Percentiles rank a stretch among this genome's conserved stretches.
These are phyloP conservation scores for Tetradesmus lagerheimii DNA, from an alignment of 139 green algal genomes.

Conservation along the genomic window DNA sequence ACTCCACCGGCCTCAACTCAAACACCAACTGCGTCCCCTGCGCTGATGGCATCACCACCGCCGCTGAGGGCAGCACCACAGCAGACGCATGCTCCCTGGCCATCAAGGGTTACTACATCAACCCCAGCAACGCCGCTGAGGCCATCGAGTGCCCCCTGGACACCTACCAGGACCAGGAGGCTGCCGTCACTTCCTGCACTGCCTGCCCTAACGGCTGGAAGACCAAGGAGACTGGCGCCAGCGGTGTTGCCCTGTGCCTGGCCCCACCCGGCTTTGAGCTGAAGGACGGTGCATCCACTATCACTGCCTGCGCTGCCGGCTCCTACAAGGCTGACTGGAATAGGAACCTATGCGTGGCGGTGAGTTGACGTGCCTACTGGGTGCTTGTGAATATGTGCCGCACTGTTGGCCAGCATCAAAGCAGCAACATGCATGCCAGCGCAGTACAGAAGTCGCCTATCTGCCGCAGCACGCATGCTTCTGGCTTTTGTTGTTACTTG, in stretches of 20 bases:
- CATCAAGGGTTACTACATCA: neutral
- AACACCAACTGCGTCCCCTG: neutral
- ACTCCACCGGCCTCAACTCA: neutral
- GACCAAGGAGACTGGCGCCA: slow-evolving; percentile 2
- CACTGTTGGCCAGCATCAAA: neutral
- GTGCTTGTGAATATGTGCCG: too few relatives aligned
- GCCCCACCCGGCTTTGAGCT: slow-evolving; percentile 35
- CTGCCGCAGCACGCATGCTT: too few relatives aligned
- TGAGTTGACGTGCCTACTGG: neutral
- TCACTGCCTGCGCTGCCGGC: neutral
- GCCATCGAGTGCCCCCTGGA: slow-evolving; percentile 7
- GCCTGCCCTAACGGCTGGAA: slow-evolving; percentile 21
- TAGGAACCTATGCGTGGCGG: slow-evolving; percentile 19
- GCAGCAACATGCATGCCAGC: neutral
- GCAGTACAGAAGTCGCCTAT: too few relatives aligned
- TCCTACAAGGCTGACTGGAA: slow-evolving; percentile 42
- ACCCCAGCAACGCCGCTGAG: neutral
- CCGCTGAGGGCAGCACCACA: neutral
- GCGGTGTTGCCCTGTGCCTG: slow-evolving; percentile 12
- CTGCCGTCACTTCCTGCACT: neutral
- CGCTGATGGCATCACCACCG: slow-evolving; percentile 12
- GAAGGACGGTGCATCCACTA: neutral
- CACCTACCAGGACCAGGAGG: slow-evolving; percentile 14
- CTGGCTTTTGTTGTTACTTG: too few relatives aligned
- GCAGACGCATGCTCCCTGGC: neutral